Evolutionary conservation across 495 filamentous ascomycete genomes (phyloP), one percentile per base, ranked within the genome.

Genomic region (Daldinia bambusicola): DNA sequence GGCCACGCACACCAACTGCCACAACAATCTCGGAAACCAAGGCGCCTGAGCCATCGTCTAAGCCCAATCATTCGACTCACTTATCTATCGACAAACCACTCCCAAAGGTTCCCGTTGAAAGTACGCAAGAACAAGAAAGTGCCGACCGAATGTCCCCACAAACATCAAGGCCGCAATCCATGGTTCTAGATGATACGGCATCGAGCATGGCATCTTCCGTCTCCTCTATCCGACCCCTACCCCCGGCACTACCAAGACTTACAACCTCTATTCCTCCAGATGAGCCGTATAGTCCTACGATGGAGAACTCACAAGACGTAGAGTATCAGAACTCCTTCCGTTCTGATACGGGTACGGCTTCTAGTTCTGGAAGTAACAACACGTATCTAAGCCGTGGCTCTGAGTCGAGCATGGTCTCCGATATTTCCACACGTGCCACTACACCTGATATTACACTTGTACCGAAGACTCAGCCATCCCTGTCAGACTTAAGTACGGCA

Each of bases 401-500:
- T 1, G 93, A 95, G 74, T 88, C 89, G 70, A 95, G 92, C 74
- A 84, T 90, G 41, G 76, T 94, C 6, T 97, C 94, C 8, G 89
- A 90, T 75, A 88, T 88, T 2, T 98, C 95, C 14, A 98, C 95
- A 1, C 85, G 94, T 52, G 94, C 94, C 41, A 97, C 94, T 32
- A 97, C 93, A 0, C 95, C 95, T 38, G 95, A 97, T 61, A 80
- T 76, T 64, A 76, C 80, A 6, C 78, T 76, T 62, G 80, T 64
- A 22, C 79, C 81, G 66, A 80, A 80, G 71, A 72, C 79, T 78
- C 78, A 84, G 60, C 78, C 83, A 4, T 87, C 85, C 8, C 60
- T 86, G n/a, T 87, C 84, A 7, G 83, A 85, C 16, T 76, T 90
- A 43, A 89, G 89, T 78, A 80, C 81, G 30, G 81, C 86, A 48